Base-by-base conservation (phyloP, 2,329 filamentous ascomycete genomes). In the Grosmannia huntii region DNA sequence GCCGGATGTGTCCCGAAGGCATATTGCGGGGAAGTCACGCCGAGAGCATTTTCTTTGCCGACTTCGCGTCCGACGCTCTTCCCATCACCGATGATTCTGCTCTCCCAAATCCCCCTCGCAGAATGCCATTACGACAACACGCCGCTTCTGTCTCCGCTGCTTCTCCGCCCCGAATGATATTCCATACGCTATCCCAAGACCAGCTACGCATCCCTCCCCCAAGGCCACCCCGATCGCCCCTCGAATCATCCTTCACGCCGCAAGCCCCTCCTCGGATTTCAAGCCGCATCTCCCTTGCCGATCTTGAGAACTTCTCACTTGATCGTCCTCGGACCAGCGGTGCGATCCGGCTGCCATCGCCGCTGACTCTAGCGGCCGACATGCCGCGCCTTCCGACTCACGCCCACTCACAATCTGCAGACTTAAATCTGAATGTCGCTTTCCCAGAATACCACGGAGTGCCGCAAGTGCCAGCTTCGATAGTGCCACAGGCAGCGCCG, bases 211-310 rank as follows among this genome's bases (percentile, higher is more conserved):
- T 69, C 49, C 71, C 73, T 21, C 76, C 78, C 19, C 75, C 76
- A 41, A 76, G 77, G 21, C 77, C 78, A 46, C 76, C 77, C 14
- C 73, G 78, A 57, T 78, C 77, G 14, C 75, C 75, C 14, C 69
- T 70, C 28, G 69, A 72, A 41, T 61, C 65, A 36, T 68, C 69
- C 56, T 64, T 66, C 19, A 36, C 59, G 2, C 71, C 75, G 2
- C 73, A 77, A 3, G 67, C 75, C 14, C 73, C 76, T 4, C 81
- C 79, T 5, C 76, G 81, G 25, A 69, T 76, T 25, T 83, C 81
- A 0, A 84, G 82, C 63, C 77, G 81, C 14, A 69, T 74, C 16
- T 79, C 75, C 10, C 64, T 71, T 23, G 76, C 75, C 51, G 71
- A 73, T 12, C 68, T 71, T 49, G 75, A 77, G 23, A 68, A 64